Conservation (phyloP, 2,329 filamentous ascomycete genomes). For the Teratosphaeria viscida region DNA sequence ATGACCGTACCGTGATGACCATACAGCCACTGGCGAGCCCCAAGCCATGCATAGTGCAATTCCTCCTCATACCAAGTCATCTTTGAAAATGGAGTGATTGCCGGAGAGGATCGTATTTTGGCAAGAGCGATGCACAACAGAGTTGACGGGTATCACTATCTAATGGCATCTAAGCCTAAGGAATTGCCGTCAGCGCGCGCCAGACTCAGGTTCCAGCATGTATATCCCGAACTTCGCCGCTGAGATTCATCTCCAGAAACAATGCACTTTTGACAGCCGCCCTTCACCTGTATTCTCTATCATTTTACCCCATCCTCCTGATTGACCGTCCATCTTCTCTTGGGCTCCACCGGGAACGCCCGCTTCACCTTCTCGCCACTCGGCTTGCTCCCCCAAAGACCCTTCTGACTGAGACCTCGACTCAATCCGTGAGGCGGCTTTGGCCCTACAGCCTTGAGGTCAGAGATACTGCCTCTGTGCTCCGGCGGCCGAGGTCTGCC, state of each 20-base stretch:
- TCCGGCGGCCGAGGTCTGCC: neutral
- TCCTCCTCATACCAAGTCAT: neutral
- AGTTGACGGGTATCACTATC: neutral
- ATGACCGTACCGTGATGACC: too few relatives aligned
- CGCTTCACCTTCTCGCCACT: constrained; percentile 25
- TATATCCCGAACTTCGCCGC: neutral
- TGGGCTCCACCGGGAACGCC: constrained; percentile 21
- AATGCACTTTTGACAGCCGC: neutral
- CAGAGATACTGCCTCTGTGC: constrained; percentile 1
- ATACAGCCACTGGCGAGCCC: too few relatives aligned
- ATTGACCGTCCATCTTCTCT: constrained; percentile 35
- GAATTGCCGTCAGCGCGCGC: neutral
- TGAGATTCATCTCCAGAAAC: neutral
- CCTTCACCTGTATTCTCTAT: neutral
- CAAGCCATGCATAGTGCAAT: too few relatives aligned
- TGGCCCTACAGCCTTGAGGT: neutral
- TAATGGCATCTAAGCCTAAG: neutral
- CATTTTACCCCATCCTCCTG: constrained; percentile 14
- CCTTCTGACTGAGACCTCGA: constrained; percentile 19
- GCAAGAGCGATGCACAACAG: neutral
- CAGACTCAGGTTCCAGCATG: neutral
- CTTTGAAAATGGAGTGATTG: neutral
- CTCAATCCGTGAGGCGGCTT: constrained; percentile 2
- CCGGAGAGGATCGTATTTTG: neutral
- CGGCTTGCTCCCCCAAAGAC: constrained; percentile 32